Conservation (phyloP, 306 rosid genomes). For the Amphicarpaea edgeworthii region DNA sequence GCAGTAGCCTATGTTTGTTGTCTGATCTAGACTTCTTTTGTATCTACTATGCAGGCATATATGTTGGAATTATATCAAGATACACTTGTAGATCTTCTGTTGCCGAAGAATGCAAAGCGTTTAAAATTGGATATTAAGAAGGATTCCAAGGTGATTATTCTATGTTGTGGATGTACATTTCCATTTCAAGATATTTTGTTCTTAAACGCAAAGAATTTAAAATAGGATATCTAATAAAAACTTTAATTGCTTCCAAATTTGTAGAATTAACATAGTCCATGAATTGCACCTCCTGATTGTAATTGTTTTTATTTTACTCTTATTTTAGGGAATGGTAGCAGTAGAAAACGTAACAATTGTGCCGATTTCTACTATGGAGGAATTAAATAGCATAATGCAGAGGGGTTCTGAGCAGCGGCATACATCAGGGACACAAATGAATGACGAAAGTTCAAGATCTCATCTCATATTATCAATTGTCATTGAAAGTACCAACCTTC, state of each 20-base stretch:
- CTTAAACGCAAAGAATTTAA: background rate
- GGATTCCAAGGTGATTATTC: constrained; percentile 79
- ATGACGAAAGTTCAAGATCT: constrained; percentile 94
- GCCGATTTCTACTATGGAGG: constrained; percentile 77
- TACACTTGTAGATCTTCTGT: constrained; percentile 86
- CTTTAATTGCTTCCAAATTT: background rate
- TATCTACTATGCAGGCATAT: constrained; percentile 70
- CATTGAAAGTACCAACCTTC: constrained; percentile 90
- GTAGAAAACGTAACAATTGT: constrained; percentile 78
- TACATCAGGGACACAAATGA: constrained; percentile 89
- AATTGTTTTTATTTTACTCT: constrained; percentile 37
- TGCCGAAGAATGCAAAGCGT: constrained; percentile 79
- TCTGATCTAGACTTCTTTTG: constrained; percentile 23
- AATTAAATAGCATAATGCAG: constrained; percentile 72
- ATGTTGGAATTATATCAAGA: constrained; percentile 96
- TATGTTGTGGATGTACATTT: constrained; percentile 9
- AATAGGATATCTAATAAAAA: background rate
- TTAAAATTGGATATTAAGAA: constrained; percentile 84
- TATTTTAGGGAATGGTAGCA: constrained; percentile 87
- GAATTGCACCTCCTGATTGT: constrained; percentile 15
- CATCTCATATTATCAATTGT: constrained; percentile 86
- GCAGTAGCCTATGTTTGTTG: constrained; percentile 11
- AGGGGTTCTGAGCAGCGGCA: constrained; percentile 85
- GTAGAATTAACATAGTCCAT: background rate
- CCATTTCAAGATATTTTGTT: background rate